A percentile compares a stretch with the other conserved stretches of the same genome.
Conservation (phyloP, 106 monocot species). For the Allium cepa region DNA sequence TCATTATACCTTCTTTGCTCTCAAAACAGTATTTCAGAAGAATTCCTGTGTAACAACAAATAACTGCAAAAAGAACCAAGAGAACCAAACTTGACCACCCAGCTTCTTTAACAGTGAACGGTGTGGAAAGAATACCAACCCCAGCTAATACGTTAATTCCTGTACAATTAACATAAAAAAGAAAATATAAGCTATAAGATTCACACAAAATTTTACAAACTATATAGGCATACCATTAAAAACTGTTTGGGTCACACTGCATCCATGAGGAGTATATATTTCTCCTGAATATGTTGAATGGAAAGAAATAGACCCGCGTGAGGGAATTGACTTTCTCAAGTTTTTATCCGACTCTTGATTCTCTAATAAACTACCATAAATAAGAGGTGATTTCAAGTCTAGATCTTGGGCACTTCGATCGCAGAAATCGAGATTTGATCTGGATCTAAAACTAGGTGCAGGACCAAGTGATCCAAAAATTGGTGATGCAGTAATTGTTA, state of each 20-base stretch:
- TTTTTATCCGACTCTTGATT: constrained; percentile 26
- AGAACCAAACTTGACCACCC: constrained; percentile 80
- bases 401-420: constrained; percentile 32
- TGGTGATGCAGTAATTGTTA: constrained; percentile 74
- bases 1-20: constrained; percentile 80
- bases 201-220: not conserved
- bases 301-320: constrained; percentile 24
- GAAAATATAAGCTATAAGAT: not conserved
- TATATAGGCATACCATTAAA: constrained; percentile 64
- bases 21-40: constrained; percentile 92
- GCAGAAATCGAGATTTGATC: constrained; percentile 35
- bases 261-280: constrained; percentile 37
- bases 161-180: constrained; percentile 18
- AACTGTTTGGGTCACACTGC: constrained; percentile 72
- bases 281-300: constrained; percentile 31
- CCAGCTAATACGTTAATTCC: constrained; percentile 90
- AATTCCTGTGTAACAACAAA: constrained; percentile 89
- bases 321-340: constrained; percentile 16
- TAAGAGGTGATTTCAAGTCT: constrained; percentile 35
- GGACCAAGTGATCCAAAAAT: constrained; percentile 56
- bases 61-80: constrained; percentile 53
- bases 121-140: constrained; percentile 85
- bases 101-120: constrained; percentile 78
- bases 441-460: constrained; percentile 29
- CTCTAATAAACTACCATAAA: constrained; percentile 19